Evolutionary conservation across 139 green algal genomes (phyloP), one percentile per base, ranked within the genome.

Genomic region (Haematococcus lacustris): DNA sequence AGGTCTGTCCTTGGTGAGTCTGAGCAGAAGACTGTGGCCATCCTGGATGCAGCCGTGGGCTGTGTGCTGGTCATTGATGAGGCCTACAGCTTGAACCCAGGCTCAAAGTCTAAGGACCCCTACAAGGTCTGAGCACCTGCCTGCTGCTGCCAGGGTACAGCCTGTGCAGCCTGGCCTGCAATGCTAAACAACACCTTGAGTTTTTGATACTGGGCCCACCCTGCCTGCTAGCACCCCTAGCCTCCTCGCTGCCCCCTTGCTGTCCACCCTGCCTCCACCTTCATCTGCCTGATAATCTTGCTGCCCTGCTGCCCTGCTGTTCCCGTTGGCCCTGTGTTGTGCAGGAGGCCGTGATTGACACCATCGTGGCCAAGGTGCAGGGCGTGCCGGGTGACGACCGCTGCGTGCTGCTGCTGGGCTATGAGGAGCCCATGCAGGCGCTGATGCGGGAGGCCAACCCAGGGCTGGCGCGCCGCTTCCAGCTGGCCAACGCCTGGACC

Each of bases 61-160:
- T 78, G 78, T 47, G 82, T 87, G 60, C 78, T 87, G 61, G 78
- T 87, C 39, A 87, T 87, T 64, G 82, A 87, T 57, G 82, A 87
- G 67, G 82, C 82, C 1, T 84, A 87, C 50, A 76, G 78, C 0
- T 62, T 86, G 71, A 35, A 81, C 59, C 38, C 13, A 23, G 23
- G 33, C 4, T 35, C 2, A 7, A 66, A 41, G 35, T 53, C 6
- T 21, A 57, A 30, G 0, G 80, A 86, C 66, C 73, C 74, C 0
- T 86, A 71, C 74, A 79, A 75, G 76, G 80, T 86, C n/a, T n/a
- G n/a, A n/a, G n/a, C n/a, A n/a, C n/a, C n/a, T n/a, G n/a, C n/a
- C n/a, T n/a, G n/a, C n/a, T n/a, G n/a, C n/a, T n/a, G n/a, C n/a
- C n/a, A n/a, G n/a, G n/a, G n/a, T n/a, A n/a, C n/a, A n/a, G n/a